These are phyloP conservation scores for Coemansia sp. DNA, from an alignment of 192 early-diverging fungal species.

Conservation along the genomic window DNA sequence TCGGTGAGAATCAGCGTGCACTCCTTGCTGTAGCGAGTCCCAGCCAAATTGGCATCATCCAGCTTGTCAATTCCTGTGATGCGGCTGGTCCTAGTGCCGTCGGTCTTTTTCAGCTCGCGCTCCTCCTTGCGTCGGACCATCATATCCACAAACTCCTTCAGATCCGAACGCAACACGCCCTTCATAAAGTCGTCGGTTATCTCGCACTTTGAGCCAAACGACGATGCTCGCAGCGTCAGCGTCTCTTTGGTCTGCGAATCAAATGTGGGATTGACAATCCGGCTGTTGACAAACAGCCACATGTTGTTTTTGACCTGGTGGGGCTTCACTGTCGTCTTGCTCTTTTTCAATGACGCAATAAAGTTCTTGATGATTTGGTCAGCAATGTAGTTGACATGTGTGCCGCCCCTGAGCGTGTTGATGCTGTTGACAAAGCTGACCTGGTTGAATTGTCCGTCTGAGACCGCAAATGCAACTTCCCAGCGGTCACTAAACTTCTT, in stretches of 20 bases:
- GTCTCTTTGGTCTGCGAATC: slow-evolving; percentile 98
- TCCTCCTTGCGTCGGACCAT: slow-evolving; percentile 70
- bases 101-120: slow-evolving; percentile 82
- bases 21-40: slow-evolving; percentile 62
- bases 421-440: slow-evolving; percentile 97
- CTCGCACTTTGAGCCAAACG: slow-evolving; percentile 80
- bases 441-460: slow-evolving; percentile 95
- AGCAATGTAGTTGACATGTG: slow-evolving; percentile 78
- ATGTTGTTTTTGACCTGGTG: slow-evolving; percentile 86
- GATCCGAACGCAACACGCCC: slow-evolving; percentile 78
- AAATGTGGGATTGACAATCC: slow-evolving; percentile 93
- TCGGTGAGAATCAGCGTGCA: slow-evolving; percentile 97
- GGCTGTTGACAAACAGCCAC: slow-evolving; percentile 90
- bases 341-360: slow-evolving; percentile 69
- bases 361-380: slow-evolving; percentile 77
- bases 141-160: slow-evolving; percentile 76
- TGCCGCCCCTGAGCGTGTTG: slow-evolving; percentile 91
- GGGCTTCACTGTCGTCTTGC: slow-evolving; percentile 70
- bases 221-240: slow-evolving; percentile 72
- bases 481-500: slow-evolving; percentile 78
- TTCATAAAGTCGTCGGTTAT: slow-evolving; percentile 78
- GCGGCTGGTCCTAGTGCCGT: slow-evolving; percentile 67
- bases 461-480: slow-evolving; percentile 91
- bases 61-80: slow-evolving; percentile 82
- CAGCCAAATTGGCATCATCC: slow-evolving; percentile 93